Conservation (phyloP, 768 basidiomycete genomes). For the Collybia sp. region DNA sequence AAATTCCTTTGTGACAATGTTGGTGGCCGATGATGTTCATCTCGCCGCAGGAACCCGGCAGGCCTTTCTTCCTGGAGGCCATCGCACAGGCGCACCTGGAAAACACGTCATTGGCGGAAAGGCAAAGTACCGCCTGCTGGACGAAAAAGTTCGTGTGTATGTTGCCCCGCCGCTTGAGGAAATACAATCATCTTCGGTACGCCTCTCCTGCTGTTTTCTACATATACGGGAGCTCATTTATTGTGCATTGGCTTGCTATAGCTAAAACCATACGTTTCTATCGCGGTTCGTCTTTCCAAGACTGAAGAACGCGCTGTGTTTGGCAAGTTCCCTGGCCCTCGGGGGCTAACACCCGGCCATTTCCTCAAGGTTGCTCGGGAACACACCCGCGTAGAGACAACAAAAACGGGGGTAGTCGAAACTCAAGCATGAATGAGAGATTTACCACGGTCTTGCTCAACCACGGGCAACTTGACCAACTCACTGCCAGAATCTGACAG, state of each 20-base stretch:
- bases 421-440: not conserved
- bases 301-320: slow-evolving; percentile 30
- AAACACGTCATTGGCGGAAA: slow-evolving; percentile 75
- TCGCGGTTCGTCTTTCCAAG: slow-evolving; percentile 33
- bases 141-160: slow-evolving; percentile 80
- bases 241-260: slow-evolving; percentile 17
- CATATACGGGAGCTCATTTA: not conserved
- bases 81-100: slow-evolving; percentile 85
- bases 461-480: too few species aligned
- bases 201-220: slow-evolving; percentile 16
- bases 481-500: too few species aligned
- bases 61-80: slow-evolving; percentile 77
- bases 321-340: slow-evolving; percentile 29
- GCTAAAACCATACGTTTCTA: slow-evolving; percentile 70
- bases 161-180: slow-evolving; percentile 73
- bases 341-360: slow-evolving; percentile 38
- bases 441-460: too few species aligned
- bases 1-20: not conserved
- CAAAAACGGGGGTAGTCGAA: slow-evolving; percentile 7
- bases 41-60: slow-evolving; percentile 69
- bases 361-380: slow-evolving; percentile 36
- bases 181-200: slow-evolving; percentile 52
- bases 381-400: slow-evolving; percentile 2
- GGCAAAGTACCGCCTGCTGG: slow-evolving; percentile 76
- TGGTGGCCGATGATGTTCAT: not conserved